Base-by-base conservation (phyloP, 1,284 basidiomycete species). In the Microbotryomycetes sp. region DNA sequence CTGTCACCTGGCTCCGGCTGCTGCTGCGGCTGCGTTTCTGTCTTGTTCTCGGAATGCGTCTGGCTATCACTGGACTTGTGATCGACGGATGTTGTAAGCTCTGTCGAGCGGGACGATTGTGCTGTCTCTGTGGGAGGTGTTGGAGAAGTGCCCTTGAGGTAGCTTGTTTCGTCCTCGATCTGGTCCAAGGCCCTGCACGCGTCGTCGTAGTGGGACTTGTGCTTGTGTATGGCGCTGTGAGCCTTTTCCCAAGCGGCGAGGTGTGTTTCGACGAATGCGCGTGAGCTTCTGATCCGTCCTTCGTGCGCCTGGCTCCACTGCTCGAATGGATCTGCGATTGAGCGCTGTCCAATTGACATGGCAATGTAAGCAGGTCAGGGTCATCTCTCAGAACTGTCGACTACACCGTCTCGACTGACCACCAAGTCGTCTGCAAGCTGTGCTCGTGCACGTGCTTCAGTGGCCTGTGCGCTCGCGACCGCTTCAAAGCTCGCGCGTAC, bases 401-500 rank as follows among this genome's bases (percentile, higher is more conserved):
- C 6, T 18, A 15, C 21, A 27, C 29, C 47, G 46, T 6, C 4
- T 16, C 3, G 27, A 30, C 57, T 5, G 26, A 63, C 61, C 27
- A 45, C 21, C 41, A 68, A 56, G n/a, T 68, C 62, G 30, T 66
- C 61, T 0, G 64, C 61, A 18, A 66, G 54, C 6, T 41, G 31
- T 21, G 55, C 41, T 2, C 61, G 54, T 4, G 62, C 59, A 18
- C 54, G 53, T 1, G 57, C 55, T 27, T 68, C 67, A 24, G 54
- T 50, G 18, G 65, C 59, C 3, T 41, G 15, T 13, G 53, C 49
- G 2, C 64, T 63, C 45, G 65, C 31, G 15, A 64, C 28, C 13
- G 66, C 61, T 45, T 68, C 66, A 57, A 66, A 60, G 3, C 55
- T 64, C 45, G 63, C 63, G 1, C 64, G 28, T 13, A 68, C 26